These are phyloP conservation scores for Tulasnella sp. DNA, from an alignment of 768 basidiomycete species.

Conservation along the genomic window DNA sequence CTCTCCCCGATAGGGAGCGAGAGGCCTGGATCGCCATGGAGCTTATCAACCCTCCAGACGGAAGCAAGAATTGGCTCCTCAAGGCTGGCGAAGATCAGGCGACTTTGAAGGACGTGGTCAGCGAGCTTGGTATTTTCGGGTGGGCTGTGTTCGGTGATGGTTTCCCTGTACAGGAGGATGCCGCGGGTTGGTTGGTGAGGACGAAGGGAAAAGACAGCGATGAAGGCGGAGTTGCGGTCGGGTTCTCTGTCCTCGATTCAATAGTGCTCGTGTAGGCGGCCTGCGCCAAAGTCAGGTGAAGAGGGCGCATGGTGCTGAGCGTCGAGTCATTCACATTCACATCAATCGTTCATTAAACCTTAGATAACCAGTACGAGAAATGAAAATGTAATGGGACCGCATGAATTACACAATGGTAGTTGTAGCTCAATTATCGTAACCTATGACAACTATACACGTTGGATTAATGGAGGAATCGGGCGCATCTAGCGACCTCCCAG, in stretches of 20 bases:
- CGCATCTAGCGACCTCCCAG: neutral
- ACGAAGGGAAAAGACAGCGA: constrained; percentile 17
- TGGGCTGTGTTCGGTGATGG: constrained; percentile 62
- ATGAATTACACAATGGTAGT: neutral
- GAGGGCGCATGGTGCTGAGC: neutral
- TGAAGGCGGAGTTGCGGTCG: constrained; percentile 84
- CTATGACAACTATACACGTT: neutral
- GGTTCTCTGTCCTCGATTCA: constrained; percentile 67
- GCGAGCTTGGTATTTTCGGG: constrained; percentile 88
- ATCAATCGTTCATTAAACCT: constrained; percentile 1
- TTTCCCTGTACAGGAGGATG: constrained; percentile 19
- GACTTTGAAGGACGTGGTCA: constrained; percentile 59
- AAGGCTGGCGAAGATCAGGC: constrained; percentile 48
- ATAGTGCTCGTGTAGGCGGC: constrained; percentile 38
- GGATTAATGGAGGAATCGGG: neutral
- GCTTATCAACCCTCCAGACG: constrained; percentile 67
- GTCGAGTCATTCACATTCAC: neutral
- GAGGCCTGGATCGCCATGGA: constrained; percentile 96
- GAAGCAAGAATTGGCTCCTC: constrained; percentile 60
- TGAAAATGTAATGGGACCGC: neutral
- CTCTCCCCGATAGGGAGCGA: constrained; percentile 46
- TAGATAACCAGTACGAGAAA: neutral
- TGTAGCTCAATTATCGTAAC: neutral
- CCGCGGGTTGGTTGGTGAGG: constrained; percentile 18
- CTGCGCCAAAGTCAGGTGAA: neutral